Percentiles rank a stretch among this genome's conserved stretches.
phyloP scores from a whole-genome alignment of 2,329 filamentous ascomycete genomes.

The Periglandula ipomoeae region DNA sequence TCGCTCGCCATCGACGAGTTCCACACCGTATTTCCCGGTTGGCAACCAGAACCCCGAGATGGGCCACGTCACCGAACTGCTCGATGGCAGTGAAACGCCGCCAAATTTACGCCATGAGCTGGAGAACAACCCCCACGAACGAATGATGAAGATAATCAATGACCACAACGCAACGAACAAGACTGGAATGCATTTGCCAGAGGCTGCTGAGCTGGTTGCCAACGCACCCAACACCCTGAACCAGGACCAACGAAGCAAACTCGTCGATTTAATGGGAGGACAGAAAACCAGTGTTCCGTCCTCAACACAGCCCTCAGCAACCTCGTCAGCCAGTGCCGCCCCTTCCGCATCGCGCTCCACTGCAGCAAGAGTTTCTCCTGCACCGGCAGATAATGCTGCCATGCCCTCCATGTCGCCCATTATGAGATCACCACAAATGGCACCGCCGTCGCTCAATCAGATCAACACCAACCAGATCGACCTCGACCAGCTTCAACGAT shows the following conservation, averaged over 20 bases:
- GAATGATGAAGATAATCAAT: slow-evolving; percentile 58
- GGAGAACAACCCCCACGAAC: slow-evolving; percentile 47
- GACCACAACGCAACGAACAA: slow-evolving; percentile 49
- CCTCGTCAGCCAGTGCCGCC: slow-evolving; percentile 16
- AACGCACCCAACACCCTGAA: slow-evolving; percentile 45
- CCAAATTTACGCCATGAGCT: slow-evolving; percentile 47
- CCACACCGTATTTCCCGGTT: slow-evolving; percentile 16
- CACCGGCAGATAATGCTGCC: slow-evolving; percentile 16
- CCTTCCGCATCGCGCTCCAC: not conserved
- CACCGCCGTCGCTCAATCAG: slow-evolving; percentile 42
- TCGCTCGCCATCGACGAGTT: slow-evolving; percentile 21
- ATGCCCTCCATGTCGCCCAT: slow-evolving; percentile 39
- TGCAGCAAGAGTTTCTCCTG: slow-evolving; percentile 15
- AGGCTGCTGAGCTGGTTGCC: slow-evolving; percentile 40
- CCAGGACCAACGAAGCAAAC: slow-evolving; percentile 47
- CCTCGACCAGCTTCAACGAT: slow-evolving; percentile 66
- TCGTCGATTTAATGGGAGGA: slow-evolving; percentile 52
- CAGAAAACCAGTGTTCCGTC: slow-evolving; percentile 19
- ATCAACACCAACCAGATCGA: slow-evolving; percentile 64
- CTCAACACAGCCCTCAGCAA: slow-evolving; percentile 14
- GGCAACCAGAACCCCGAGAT: slow-evolving; percentile 32
- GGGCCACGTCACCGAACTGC: slow-evolving; percentile 52
- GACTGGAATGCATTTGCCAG: slow-evolving; percentile 41
- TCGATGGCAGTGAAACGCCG: slow-evolving; percentile 42
- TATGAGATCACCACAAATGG: slow-evolving; percentile 26